Conservation (phyloP, 2,329 filamentous ascomycete species). For the Claviceps capensis region DNA sequence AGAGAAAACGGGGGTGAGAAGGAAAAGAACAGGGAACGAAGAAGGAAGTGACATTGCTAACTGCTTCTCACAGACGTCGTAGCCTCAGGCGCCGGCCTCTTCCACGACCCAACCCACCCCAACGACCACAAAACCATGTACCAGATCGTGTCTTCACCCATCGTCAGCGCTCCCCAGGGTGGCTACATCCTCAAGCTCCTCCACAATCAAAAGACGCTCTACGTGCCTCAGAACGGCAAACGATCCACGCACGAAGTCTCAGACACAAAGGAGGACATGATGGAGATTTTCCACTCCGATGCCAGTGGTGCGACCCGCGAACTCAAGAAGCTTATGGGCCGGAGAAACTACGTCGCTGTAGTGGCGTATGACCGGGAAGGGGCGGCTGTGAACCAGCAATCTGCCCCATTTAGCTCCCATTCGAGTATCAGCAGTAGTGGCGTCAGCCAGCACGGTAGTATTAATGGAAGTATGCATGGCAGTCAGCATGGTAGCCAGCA, state of each 20-base stretch:
- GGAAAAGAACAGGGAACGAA: not conserved
- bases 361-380: constrained; percentile 86
- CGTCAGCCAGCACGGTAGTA: constrained; percentile 5
- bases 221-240: constrained; percentile 79
- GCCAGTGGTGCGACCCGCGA: constrained; percentile 73
- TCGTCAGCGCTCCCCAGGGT: constrained; percentile 78
- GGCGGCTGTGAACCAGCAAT: constrained; percentile 29
- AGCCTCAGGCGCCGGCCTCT: constrained; percentile 77
- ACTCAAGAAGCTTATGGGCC: constrained; percentile 81
- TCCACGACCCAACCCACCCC: constrained; percentile 86
- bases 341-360: constrained; percentile 83
- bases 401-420: too few relatives aligned
- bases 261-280: constrained; percentile 99
- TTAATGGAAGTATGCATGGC: constrained; percentile 26
- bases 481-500: not conserved
- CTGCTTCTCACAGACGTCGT: constrained; percentile 51
- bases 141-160: constrained; percentile 84
- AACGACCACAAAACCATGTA: constrained; percentile 99
- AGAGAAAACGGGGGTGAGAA: too few relatives aligned
- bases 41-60: not conserved
- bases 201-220: constrained; percentile 88
- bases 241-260: constrained; percentile 58
- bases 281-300: constrained; percentile 97
- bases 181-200: constrained; percentile 84
- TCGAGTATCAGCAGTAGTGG: constrained; percentile 9